Conservation (phyloP, 441 rosid species). For the Brassica hybrid region DNA sequence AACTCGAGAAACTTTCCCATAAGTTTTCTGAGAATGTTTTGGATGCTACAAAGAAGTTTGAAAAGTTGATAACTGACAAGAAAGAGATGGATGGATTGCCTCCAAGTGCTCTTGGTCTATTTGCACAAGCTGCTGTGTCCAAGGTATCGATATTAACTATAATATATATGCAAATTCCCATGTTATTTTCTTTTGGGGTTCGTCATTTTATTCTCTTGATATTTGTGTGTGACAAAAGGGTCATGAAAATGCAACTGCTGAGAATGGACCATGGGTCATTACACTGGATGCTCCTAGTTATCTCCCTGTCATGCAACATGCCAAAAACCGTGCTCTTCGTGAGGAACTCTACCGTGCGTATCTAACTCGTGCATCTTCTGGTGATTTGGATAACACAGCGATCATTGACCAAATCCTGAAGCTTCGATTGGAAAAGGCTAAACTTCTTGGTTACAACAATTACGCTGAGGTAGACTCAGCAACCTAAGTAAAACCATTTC, state of each 20-base stretch:
- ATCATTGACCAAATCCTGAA: constrained; percentile 76
- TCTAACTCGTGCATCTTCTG: constrained; percentile 72
- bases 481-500: constrained; percentile 7
- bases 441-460: constrained; percentile 75
- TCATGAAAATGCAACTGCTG: constrained; percentile 82
- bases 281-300: constrained; percentile 83
- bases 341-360: constrained; percentile 61
- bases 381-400: constrained; percentile 76
- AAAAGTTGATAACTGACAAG: constrained; percentile 73
- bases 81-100: constrained; percentile 89
- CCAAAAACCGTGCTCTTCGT: constrained; percentile 66
- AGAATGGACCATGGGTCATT: constrained; percentile 88
- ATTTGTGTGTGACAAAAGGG: constrained; percentile 54
- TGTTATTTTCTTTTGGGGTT: background rate
- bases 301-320: constrained; percentile 88
- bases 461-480: constrained; percentile 77
- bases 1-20: constrained; percentile 74
- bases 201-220: constrained; percentile 4
- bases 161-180: background rate
- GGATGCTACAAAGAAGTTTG: constrained; percentile 93
- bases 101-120: constrained; percentile 82
- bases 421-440: constrained; percentile 83
- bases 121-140: constrained; percentile 85
- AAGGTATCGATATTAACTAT: constrained; percentile 52
- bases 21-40: constrained; percentile 86